A percentile compares a stretch with the other conserved stretches of the same genome.
These are phyloP conservation scores for Fimicolochytrium jonesii DNA, from an alignment of 192 early-diverging fungal genomes.

Conservation along the genomic window DNA sequence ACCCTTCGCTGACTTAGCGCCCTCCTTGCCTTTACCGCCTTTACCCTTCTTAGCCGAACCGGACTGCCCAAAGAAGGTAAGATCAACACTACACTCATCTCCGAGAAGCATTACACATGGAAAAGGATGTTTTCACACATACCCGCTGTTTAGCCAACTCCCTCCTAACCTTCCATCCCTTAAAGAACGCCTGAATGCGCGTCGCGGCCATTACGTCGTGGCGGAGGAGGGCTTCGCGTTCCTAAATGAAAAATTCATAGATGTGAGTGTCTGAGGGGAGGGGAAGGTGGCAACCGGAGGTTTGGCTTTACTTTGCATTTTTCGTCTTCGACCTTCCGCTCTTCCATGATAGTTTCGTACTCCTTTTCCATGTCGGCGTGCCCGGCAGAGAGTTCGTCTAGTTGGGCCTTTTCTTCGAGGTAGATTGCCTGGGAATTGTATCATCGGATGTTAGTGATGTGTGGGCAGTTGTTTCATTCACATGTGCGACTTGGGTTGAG, in stretches of 20 bases:
- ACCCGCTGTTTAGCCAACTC: conserved; percentile 46
- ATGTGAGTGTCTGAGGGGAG: background rate
- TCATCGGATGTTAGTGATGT: too few species aligned
- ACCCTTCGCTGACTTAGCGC: too few species aligned
- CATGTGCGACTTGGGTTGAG: too few species aligned
- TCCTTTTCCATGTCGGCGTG: conserved; percentile 45
- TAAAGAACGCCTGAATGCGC: conserved; percentile 43
- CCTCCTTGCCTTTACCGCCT: conserved; percentile 13
- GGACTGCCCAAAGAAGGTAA: conserved; percentile 4
- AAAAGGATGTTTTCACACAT: background rate
- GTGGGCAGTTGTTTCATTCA: too few species aligned
- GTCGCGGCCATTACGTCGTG: conserved; percentile 29
- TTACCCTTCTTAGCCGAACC: conserved; percentile 11
- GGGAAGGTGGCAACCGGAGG: background rate
- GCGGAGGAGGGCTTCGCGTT: conserved; percentile 31
- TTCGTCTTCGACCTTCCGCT: conserved; percentile 40
- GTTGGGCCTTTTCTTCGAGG: conserved; percentile 51
- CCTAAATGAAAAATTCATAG: conserved; percentile 14
- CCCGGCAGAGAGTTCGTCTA: conserved; percentile 47
- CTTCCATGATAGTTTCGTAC: conserved; percentile 47
- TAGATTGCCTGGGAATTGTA: conserved; percentile 47
- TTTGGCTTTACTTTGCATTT: conserved; percentile 35
- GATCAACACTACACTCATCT: background rate
- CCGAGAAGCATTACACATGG: background rate
- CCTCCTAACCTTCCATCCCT: conserved; percentile 40